Base-by-base conservation (phyloP, 768 basidiomycete species). In the Neoboletus subvelutipes region DNA sequence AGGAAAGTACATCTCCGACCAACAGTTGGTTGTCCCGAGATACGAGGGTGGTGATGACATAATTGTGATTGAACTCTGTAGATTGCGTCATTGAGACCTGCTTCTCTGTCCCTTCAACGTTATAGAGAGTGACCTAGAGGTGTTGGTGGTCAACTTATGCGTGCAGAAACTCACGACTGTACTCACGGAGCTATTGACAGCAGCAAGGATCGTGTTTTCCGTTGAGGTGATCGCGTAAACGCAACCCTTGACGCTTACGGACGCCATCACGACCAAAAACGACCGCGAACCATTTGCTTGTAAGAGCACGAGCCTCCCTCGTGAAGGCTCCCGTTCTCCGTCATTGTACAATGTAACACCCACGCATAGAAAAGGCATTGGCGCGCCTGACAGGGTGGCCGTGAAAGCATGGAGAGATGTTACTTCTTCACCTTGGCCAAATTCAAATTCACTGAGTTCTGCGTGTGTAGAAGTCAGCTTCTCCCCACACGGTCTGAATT, bases 1-100 rank as follows among this genome's bases (percentile, higher is more conserved):
- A 93, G 67, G 83, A 84, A 28, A 95, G 81, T 9, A 86, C 84
- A 65, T 97, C 94, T 36, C 90, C 90, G n/a, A 85, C 80, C 18
- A 90, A 72, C 26, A 96, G 68, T 45, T 72, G 74, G 57, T 84
- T 72, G 3, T 76, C 79, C 46, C 78, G 79, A 4, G 82, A 74
- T 0, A 80, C 83, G 22, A 97, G 72, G 54, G 82, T 85, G 5
- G 82, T 84, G 29, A 94, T 83, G 55, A 90, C 58, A 72, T 94
- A 94, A 54, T 90, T 93, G 67, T 92, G 90, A 60, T 88, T 85
- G 87, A 92, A 94, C 39, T 81, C 76, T 0, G 81, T 69, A 8
- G 83, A 62, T 31, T 76, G 74, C 6, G 66, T 64, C 60, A 74
- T 71, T 1, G 69, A 60, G 34, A 73, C 62, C 17, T 75, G 61